phyloP scores from a whole-genome alignment of 306 rosid genomes.

The Dalbergia oliveri region DNA sequence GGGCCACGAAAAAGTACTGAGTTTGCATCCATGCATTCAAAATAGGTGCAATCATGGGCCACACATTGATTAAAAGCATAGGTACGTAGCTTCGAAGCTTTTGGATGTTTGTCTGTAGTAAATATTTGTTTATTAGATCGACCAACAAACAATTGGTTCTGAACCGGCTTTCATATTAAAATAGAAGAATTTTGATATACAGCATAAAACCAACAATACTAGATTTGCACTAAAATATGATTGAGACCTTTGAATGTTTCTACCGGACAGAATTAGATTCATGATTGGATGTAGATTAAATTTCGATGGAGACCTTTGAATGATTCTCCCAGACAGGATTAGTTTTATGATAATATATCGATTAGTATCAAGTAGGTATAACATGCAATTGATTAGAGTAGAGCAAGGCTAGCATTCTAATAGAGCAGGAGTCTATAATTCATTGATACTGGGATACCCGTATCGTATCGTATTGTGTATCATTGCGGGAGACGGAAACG shows the following conservation, averaged over 20 bases:
- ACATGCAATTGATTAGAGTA: too few species aligned
- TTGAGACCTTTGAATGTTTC: neutral
- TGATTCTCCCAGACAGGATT: too few species aligned
- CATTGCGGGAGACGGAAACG: too few species aligned
- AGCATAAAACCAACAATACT: neutral
- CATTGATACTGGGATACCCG: neutral
- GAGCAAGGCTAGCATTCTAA: neutral
- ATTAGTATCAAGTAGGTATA: too few species aligned
- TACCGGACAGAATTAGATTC: neutral
- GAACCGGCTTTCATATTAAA: neutral
- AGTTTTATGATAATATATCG: too few species aligned
- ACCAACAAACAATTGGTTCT: neutral
- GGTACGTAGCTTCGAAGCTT: neutral
- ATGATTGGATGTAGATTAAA: too few species aligned
- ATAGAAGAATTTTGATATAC: constrained; percentile 38
- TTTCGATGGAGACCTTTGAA: neutral
- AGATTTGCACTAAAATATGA: neutral
- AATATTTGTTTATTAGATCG: constrained; percentile 4
- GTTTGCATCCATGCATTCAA: neutral
- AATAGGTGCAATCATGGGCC: neutral
- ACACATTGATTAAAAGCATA: neutral
- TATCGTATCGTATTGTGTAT: too few species aligned
- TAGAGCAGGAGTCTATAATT: neutral
- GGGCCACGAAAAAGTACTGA: neutral
- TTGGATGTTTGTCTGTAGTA: neutral